Percentiles rank a stretch among this genome's conserved stretches.
Conservation (phyloP, 2,329 filamentous ascomycete species). For the Orbilia blumenaviensis region DNA sequence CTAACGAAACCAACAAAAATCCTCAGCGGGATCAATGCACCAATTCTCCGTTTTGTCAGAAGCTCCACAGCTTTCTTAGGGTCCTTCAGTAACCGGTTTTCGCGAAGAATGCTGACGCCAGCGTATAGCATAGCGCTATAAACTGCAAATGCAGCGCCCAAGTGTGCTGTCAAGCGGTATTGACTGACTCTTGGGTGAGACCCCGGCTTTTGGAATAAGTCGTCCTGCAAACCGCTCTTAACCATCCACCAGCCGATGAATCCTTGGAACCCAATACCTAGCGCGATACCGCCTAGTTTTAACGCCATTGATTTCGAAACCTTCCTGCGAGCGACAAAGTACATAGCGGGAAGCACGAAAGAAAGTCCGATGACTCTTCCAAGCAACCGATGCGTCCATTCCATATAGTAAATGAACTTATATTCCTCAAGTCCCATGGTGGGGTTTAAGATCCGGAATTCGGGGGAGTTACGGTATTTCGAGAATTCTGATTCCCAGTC, state of each 20-base stretch:
- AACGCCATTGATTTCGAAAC: constrained; percentile 81
- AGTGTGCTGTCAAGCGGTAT: constrained; percentile 88
- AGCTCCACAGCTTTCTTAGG: constrained; percentile 71
- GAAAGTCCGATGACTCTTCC: constrained; percentile 88
- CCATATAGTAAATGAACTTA: constrained; percentile 99
- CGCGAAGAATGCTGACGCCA: constrained; percentile 82
- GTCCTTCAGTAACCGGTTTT: constrained; percentile 74
- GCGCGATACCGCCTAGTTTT: constrained; percentile 82
- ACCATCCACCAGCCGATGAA: constrained; percentile 99
- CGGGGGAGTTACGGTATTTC: constrained; percentile 90
- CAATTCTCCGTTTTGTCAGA: constrained; percentile 63
- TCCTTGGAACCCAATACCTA: constrained; percentile 92
- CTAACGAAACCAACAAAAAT: constrained; percentile 67
- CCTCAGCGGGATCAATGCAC: constrained; percentile 40
- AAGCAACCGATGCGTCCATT: constrained; percentile 96
- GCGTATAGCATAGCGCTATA: constrained; percentile 95
- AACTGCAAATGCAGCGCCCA: constrained; percentile 89
- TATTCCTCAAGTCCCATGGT: constrained; percentile 93
- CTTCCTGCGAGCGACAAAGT: constrained; percentile 82
- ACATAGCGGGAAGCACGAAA: constrained; percentile 85
- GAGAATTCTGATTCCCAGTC: constrained; percentile 94
- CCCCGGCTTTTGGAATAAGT: constrained; percentile 83
- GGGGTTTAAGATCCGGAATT: constrained; percentile 90
- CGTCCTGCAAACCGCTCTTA: constrained; percentile 92
- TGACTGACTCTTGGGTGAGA: constrained; percentile 92